Conservation (phyloP, 495 filamentous ascomycete species). For the Chaetomium tenue region DNA sequence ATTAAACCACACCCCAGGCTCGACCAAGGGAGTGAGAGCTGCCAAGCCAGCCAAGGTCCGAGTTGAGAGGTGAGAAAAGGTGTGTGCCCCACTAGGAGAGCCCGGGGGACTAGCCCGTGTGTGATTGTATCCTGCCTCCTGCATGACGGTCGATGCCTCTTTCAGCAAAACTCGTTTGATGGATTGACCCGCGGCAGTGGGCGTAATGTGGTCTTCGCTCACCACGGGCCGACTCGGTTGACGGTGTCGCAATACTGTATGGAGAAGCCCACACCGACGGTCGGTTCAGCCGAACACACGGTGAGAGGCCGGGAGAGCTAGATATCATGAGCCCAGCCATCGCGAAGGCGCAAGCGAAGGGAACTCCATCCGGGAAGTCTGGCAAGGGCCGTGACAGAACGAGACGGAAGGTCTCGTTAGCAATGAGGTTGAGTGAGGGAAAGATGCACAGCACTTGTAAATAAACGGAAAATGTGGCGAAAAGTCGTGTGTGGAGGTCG, state of each 20-base stretch:
- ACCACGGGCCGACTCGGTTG: constrained; percentile 16
- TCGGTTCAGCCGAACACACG: constrained; percentile 13
- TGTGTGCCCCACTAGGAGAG: constrained; percentile 29
- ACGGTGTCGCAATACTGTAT: constrained; percentile 23
- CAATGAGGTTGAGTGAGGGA: too few relatives aligned
- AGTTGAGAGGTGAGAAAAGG: constrained; percentile 36
- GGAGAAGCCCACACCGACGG: constrained; percentile 16
- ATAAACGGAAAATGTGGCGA: too few relatives aligned
- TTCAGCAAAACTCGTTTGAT: constrained; percentile 22
- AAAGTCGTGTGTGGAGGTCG: too few relatives aligned
- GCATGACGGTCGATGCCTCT: constrained; percentile 28
- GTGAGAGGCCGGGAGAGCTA: constrained; percentile 8
- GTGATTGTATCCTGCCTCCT: constrained; percentile 26
- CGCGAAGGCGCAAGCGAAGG: too few relatives aligned
- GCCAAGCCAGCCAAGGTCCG: constrained; percentile 31
- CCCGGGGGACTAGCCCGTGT: constrained; percentile 26
- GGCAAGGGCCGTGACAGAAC: too few relatives aligned
- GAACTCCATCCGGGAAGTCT: too few relatives aligned
- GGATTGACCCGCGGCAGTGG: constrained; percentile 39
- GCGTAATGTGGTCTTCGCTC: constrained; percentile 34
- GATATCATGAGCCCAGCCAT: too few relatives aligned
- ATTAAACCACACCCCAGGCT: constrained; percentile 26
- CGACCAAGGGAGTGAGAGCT: constrained; percentile 20
- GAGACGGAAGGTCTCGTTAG: too few relatives aligned
- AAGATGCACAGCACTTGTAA: too few relatives aligned